Evolutionary conservation across 441 rosid genomes (phyloP).

Genomic region (Mallotus repandus): DNA sequence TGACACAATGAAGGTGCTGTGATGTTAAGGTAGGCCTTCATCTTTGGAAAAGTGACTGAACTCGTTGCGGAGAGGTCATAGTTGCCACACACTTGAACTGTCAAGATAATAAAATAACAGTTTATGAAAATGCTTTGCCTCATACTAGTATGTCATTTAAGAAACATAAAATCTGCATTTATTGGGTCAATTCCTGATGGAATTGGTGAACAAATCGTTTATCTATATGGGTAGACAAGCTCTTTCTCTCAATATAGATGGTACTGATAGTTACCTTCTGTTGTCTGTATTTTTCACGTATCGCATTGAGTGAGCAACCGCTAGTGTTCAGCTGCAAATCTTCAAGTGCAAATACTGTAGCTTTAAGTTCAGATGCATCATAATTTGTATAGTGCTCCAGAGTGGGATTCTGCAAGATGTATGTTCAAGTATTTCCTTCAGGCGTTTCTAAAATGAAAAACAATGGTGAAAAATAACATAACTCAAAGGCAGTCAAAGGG

Average conservation of each 20-base stretch:
- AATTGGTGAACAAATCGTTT: too few relatives aligned
- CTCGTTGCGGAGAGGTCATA: conserved; percentile 53
- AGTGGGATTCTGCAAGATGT: conserved; percentile 63
- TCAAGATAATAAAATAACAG: conserved; percentile 19
- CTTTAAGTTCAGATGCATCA: conserved; percentile 55
- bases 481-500: not conserved
- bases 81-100: conserved; percentile 85
- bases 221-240: too few relatives aligned
- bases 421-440: conserved; percentile 18
- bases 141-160: too few relatives aligned
- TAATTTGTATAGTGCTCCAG: conserved; percentile 79
- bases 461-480: not conserved
- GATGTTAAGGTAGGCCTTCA: conserved; percentile 31
- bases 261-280: conserved; percentile 48
- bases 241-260: not conserved
- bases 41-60: conserved; percentile 50
- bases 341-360: conserved; percentile 70
- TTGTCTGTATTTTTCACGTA: conserved; percentile 73
- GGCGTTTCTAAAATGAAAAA: not conserved
- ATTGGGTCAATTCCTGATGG: too few relatives aligned
- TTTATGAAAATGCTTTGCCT: not conserved
- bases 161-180: not conserved
- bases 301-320: conserved; percentile 57
- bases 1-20: conserved; percentile 9
- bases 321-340: conserved; percentile 64